phyloP scores from a whole-genome alignment of 768 basidiomycete species.

The Boletus sp. region DNA sequence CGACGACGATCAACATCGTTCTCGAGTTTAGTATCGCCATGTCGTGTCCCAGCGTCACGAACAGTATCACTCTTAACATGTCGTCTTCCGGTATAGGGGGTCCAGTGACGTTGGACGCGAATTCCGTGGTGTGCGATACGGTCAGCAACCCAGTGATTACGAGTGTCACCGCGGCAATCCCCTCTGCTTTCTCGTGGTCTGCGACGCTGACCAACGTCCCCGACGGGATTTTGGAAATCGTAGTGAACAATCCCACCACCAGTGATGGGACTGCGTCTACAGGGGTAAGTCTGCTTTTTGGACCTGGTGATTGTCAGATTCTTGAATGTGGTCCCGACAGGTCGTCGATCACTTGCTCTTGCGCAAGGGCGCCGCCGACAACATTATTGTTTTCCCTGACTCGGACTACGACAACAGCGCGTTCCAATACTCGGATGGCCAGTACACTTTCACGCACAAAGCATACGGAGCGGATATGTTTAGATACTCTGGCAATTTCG shows the following conservation, averaged over 20 bases:
- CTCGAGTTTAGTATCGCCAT: constrained; percentile 80
- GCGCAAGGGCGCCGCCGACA: constrained; percentile 71
- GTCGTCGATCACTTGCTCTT: constrained; percentile 73
- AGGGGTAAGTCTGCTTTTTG: constrained; percentile 43
- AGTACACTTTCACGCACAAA: constrained; percentile 76
- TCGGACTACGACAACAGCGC: constrained; percentile 70
- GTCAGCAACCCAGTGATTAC: constrained; percentile 49
- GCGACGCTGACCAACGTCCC: constrained; percentile 71
- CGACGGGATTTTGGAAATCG: constrained; percentile 80
- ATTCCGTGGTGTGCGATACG: constrained; percentile 42
- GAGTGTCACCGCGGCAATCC: constrained; percentile 49
- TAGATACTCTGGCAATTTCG: constrained; percentile 86
- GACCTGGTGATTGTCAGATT: neutral
- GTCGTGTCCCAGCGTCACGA: constrained; percentile 68
- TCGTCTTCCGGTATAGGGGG: constrained; percentile 62
- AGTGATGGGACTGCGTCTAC: constrained; percentile 43
- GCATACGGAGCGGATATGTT: constrained; percentile 86
- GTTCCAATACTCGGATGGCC: constrained; percentile 54
- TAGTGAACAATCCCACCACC: constrained; percentile 53
- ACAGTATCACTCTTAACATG: constrained; percentile 62
- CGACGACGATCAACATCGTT: constrained; percentile 55
- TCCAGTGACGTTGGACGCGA: constrained; percentile 49
- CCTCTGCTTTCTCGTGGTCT: constrained; percentile 69
- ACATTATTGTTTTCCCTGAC: constrained; percentile 84
- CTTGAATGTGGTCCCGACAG: constrained; percentile 32